A percentile compares a stretch with the other conserved stretches of the same genome.
phyloP scores from a whole-genome alignment of 164 flowering plant genomes.

The Euptelea pleiosperma region DNA sequence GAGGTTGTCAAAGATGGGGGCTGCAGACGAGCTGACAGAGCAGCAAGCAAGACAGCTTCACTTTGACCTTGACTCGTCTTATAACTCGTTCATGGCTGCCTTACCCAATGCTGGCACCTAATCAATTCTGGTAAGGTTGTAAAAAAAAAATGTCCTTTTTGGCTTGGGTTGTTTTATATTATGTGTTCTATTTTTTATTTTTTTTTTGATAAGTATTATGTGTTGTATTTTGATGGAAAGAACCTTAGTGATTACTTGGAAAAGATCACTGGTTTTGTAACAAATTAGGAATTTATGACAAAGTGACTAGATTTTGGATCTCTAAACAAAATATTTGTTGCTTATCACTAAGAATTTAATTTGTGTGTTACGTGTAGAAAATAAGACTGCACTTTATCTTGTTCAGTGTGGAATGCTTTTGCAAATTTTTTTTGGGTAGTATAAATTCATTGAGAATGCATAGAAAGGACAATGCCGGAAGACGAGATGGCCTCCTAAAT shows the following conservation, averaged over 20 bases:
- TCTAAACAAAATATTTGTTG: neutral
- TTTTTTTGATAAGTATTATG: too few species aligned
- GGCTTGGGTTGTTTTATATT: constrained; percentile 4
- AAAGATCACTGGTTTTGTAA: constrained; percentile 9
- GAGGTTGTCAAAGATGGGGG: constrained; percentile 87
- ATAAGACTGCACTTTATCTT: neutral
- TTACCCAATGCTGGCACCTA: constrained; percentile 74
- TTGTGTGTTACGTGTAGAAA: neutral
- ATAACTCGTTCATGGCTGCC: constrained; percentile 95
- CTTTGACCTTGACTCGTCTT: constrained; percentile 91
- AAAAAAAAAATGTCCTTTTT: constrained; percentile 19
- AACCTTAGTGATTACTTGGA: constrained; percentile 1
- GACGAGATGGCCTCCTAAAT: too few species aligned
- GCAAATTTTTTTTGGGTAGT: too few species aligned
- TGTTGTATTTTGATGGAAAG: constrained; percentile 3
- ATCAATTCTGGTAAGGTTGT: constrained; percentile 34
- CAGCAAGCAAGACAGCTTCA: constrained; percentile 94
- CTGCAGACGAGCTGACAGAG: constrained; percentile 91
- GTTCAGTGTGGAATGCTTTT: too few species aligned
- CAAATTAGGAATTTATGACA: constrained; percentile 5
- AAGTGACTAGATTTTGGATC: neutral
- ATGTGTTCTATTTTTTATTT: too few species aligned
- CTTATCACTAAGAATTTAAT: constrained; percentile 3
- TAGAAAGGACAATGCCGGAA: too few species aligned
- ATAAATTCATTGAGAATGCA: too few species aligned